Evolutionary conservation across 2,329 filamentous ascomycete genomes (phyloP), one percentile per base, ranked within the genome.

Genomic region (Helminthosporium solani): DNA sequence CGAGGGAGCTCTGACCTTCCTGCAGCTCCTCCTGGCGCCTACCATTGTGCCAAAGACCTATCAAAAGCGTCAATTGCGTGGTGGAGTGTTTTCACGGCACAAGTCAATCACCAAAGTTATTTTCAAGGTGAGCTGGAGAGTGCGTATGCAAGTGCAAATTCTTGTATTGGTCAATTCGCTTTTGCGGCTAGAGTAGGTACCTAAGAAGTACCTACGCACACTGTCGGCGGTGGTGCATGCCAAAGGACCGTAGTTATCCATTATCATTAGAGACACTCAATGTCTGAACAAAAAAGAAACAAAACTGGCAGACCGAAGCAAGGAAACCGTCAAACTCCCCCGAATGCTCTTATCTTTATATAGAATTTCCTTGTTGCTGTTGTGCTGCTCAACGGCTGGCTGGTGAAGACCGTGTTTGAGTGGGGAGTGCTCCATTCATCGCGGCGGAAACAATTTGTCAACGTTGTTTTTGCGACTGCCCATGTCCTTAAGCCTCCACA

Each of bases 201-300:
- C n/a, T n/a, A n/a, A n/a, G n/a, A n/a, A n/a, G n/a, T n/a, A n/a
- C n/a, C n/a, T n/a, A n/a, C n/a, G 20, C 28, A 20, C 16, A 7
- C 7, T 11, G 16, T 15, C 16, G 15, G 11, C n/a, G n/a, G n/a
- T n/a, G n/a, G n/a, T 36, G n/a, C 20, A 37, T 27, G 20, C 40
- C 41, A 33, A 47, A 12, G 28, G 23, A 14, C 28, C 28, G 28
- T 40, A 18, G 39, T 44, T 19, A 39, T 42, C 49, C 50, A 58
- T 61, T 61, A 61, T 44, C 56, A 67, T 67, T 67, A 67, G 51
- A 58, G 63, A 62, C 64, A 66, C 57, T 64, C 60, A 64, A 64
- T 65, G 60, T 58, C 64, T 51, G 37, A 39, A 45, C 42, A 46
- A 49, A 55, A 57, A 19, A 39, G 47, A 31, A 25, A 20, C 15